phyloP scores from a whole-genome alignment of 2,329 filamentous ascomycete genomes.

The Exophiala bonariae region DNA sequence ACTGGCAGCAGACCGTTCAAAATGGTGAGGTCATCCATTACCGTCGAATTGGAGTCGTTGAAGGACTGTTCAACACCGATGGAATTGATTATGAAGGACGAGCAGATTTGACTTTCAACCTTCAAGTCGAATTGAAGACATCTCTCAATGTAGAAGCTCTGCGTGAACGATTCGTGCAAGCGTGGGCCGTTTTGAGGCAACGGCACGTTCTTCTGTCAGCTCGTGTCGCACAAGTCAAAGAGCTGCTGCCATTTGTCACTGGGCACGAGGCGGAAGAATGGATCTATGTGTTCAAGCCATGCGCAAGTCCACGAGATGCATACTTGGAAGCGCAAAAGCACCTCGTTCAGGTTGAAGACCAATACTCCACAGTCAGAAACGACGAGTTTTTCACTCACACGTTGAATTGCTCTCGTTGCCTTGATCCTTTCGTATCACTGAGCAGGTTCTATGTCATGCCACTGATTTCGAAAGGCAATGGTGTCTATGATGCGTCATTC shows the following conservation, averaged over 20 bases:
- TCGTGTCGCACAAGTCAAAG: background rate
- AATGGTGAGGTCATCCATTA: conserved; percentile 2
- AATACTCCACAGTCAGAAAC: conserved; percentile 10
- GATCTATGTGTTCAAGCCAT: conserved; percentile 21
- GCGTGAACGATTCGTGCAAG: conserved; percentile 17
- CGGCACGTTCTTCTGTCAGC: conserved; percentile 23
- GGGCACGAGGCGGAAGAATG: conserved; percentile 9
- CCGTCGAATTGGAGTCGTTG: conserved; percentile 24
- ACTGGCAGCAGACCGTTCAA: conserved; percentile 8
- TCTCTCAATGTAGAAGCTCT: conserved; percentile 4
- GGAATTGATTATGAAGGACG: conserved; percentile 23
- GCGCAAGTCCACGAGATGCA: conserved; percentile 4
- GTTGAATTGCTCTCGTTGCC: conserved; percentile 22
- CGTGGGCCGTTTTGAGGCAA: conserved; percentile 22
- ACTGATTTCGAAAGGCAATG: conserved; percentile 1
- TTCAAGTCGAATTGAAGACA: conserved; percentile 19
- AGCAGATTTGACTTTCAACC: conserved; percentile 22
- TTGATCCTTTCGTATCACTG: conserved; percentile 15
- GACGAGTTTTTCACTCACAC: conserved; percentile 25
- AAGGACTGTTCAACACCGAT: conserved; percentile 24
- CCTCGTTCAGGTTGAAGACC: conserved; percentile 18
- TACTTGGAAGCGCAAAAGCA: conserved; percentile 10
- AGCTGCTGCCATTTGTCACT: background rate
- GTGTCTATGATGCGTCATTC: conserved; percentile 10
- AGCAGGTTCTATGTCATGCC: conserved; percentile 25